Evolutionary conservation across 768 basidiomycete genomes (phyloP), one percentile per base, ranked within the genome.

Genomic region (Lyophyllum shimeji): DNA sequence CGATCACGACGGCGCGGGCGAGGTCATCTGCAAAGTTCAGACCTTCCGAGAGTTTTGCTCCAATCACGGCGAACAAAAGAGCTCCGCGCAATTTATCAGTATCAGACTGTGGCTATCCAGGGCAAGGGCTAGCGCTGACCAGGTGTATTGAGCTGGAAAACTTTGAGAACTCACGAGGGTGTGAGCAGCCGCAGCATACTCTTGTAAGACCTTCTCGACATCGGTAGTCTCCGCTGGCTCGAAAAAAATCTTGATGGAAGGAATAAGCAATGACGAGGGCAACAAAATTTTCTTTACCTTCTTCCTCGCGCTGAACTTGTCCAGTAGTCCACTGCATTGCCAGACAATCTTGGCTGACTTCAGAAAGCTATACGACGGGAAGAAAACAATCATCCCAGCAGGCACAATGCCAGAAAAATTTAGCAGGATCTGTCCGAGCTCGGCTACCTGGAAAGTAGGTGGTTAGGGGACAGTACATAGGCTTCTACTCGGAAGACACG

Each of bases 41-140:
- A 7, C 95, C 96, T 72, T 99, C 97, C 0, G 93, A 95, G n/a
- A 99, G 81, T 67, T 98, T 98, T 24, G 95, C 96, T 17, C 95
- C 95, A 24, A 98, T 88, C 9, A 98, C 97, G 1, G 97, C 96
- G 53, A 98, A 87, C 4, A 99, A 75, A 37, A 99, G 69, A 2
- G 93, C 92, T 15, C 94, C 94, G 59, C 72, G 70, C 68, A 66
- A 71, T 57, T 74, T 75, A 17, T 59, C 65, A n/a, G 65, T 59
- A 20, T 58, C 39, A 25, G 60, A 55, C 24, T 27, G 44, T 34
- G 53, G 27, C 64, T 60, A 33, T 8, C 12, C 8, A 17, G 15
- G 3, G 29, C 29, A 4, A 9, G 29, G 29, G 29, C 29, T 9
- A 5, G 5, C 29, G 29, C 9, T 29, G 29, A 29, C 5, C 29